Evolutionary conservation across 1,139 yeast species (phyloP), one percentile per base, ranked within the genome.

Genomic region (Geotrichum macrosporum): DNA sequence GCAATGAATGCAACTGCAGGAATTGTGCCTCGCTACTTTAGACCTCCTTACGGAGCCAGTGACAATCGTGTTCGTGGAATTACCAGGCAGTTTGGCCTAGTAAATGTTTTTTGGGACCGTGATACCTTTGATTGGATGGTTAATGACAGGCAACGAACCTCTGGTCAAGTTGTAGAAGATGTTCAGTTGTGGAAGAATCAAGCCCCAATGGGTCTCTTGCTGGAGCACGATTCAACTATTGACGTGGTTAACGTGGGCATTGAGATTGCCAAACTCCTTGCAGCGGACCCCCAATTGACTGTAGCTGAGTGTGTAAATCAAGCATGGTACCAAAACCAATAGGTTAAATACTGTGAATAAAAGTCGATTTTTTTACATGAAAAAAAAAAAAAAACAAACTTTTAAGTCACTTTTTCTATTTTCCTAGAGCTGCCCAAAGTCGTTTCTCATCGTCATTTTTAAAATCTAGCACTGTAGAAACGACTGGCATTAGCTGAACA

Each of bases 11-110:
- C 96, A 2, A 88, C 97, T 0, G 84, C 87, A 0, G 73, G 81
- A 19, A 92, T 88, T 58, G 64, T 85, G n/a, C 97, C 97, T 12
- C 82, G 83, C 59, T 92, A 92, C 84, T 89, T 85, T 64, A 74
- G 98, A 53, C 98, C 98, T 0, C 98, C 98, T 0, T 89, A 86
- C 64, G 97, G 97, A 0, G 96, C 95, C 0, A 73, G 85, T 39
- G 98, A 89, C 66, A 82, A 87, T 62, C 71, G 97, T 46, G 83
- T 89, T 1, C 70, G 97, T 48, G 71, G 82, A 1, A 85, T 89
- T 47, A 75, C 87, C 13, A 71, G 94, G 46, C 86, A 84, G 64
- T 85, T 89, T 65, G 96, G 96, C 0, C 75, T 89, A 74, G 89
- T 82, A 59, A 78, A 84, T 12, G 96, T 84, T 20, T 68, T 92